Conservation (phyloP, 2,329 filamentous ascomycete species). For the Neurospora sp. region DNA sequence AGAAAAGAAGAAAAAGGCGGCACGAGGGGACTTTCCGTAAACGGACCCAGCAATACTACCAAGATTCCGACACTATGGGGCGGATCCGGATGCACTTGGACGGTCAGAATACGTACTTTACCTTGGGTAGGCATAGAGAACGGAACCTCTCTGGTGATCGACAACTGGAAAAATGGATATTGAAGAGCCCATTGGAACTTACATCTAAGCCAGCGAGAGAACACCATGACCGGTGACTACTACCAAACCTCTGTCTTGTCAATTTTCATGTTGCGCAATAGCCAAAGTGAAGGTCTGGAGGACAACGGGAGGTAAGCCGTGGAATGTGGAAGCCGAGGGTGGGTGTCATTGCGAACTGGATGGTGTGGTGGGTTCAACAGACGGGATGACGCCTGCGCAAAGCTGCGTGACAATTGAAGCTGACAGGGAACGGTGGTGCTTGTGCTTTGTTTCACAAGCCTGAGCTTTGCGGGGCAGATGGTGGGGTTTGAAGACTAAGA, state of each 20-base stretch:
- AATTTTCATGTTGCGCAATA: not conserved
- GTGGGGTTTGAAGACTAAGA: not conserved
- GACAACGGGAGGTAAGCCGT: not conserved
- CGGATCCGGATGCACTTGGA: not conserved
- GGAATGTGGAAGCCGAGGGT: not conserved
- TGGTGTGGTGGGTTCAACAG: not conserved
- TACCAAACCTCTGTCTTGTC: not conserved
- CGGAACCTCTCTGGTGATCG: not conserved
- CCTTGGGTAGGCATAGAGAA: not conserved
- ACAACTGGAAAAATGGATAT: not conserved
- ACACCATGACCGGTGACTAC: not conserved
- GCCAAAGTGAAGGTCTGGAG: not conserved
- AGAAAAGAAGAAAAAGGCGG: not conserved
- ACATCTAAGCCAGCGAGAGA: not conserved
- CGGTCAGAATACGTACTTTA: not conserved
- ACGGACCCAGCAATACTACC: not conserved
- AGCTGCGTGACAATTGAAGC: not conserved
- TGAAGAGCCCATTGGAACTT: not conserved
- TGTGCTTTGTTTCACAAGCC: not conserved
- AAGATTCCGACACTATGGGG: not conserved
- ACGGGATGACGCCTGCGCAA: not conserved
- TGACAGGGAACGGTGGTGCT: not conserved
- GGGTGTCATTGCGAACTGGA: not conserved
- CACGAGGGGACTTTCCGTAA: not conserved
- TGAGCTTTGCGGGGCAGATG: not conserved